Percentiles rank a stretch among this genome's conserved stretches.
Conservation (phyloP, 305 asterid species). For the Fraxinus latifolia region DNA sequence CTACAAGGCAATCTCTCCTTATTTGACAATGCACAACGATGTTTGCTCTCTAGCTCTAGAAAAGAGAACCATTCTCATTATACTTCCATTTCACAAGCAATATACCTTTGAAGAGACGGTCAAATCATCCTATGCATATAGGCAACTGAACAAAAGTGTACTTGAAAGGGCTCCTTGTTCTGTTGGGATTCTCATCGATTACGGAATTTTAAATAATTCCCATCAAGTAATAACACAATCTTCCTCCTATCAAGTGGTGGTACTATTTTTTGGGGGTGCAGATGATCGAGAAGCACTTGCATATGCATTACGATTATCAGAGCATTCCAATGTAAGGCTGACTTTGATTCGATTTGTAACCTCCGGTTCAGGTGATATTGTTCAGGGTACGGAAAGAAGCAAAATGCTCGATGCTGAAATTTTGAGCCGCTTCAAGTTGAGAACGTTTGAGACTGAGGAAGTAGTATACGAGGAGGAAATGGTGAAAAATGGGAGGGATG, state of each 20-base stretch:
- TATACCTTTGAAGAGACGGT: constrained; percentile 29
- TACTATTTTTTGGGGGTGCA: constrained; percentile 60
- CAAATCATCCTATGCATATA: constrained; percentile 37
- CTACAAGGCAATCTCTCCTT: constrained; percentile 58
- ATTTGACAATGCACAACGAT: constrained; percentile 58
- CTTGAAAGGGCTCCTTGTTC: constrained; percentile 63
- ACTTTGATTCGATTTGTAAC: constrained; percentile 36
- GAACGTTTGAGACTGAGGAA: constrained; percentile 26
- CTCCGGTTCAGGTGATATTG: constrained; percentile 27
- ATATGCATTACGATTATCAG: constrained; percentile 45
- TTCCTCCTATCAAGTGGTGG: constrained; percentile 30
- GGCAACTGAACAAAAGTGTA: constrained; percentile 45
- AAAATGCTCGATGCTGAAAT: constrained; percentile 48
- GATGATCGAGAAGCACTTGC: constrained; percentile 70
- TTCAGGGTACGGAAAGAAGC: constrained; percentile 57
- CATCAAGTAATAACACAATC: constrained; percentile 24
- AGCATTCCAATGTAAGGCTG: constrained; percentile 33
- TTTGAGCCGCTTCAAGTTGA: constrained; percentile 32
- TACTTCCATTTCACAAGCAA: constrained; percentile 48
- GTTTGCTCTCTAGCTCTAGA: constrained; percentile 60
- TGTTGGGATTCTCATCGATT: constrained; percentile 49
- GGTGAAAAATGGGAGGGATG: constrained; percentile 46
- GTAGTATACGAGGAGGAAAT: constrained; percentile 35
- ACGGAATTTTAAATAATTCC: constrained; percentile 30
- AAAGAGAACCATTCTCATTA: constrained; percentile 48